Evolutionary conservation across 768 basidiomycete species (phyloP).

Genomic region (Mycena sanguinolenta): DNA sequence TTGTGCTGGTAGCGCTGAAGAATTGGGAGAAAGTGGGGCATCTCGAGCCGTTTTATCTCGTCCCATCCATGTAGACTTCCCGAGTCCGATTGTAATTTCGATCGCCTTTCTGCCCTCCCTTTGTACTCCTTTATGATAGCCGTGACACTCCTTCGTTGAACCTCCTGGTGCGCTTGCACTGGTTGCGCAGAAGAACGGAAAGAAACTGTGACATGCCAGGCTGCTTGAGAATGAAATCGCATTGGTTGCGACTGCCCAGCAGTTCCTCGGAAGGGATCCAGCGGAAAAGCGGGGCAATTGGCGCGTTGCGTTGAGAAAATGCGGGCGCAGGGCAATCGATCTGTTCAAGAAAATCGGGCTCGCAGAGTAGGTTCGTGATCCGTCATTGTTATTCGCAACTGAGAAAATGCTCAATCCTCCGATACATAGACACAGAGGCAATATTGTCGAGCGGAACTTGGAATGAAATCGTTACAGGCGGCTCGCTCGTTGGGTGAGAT

Average conservation of each 20-base stretch:
- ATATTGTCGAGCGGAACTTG: slow-evolving; percentile 97
- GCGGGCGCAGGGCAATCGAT: slow-evolving; percentile 95
- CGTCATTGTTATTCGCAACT: too few relatives aligned
- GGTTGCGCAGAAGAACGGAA: too few relatives aligned
- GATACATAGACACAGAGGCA: slow-evolving; percentile 81
- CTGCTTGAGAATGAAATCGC: slow-evolving; percentile 88
- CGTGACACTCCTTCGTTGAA: too few relatives aligned
- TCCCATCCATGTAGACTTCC: too few relatives aligned
- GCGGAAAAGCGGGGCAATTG: slow-evolving; percentile 87
- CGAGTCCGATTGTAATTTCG: too few relatives aligned
- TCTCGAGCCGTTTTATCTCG: too few relatives aligned
- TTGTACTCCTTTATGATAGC: too few relatives aligned
- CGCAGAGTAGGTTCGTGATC: slow-evolving; percentile 77
- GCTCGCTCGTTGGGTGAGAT: slow-evolving; percentile 97
- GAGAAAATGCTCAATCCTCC: slow-evolving; percentile 4
- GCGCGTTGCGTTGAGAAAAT: slow-evolving; percentile 94
- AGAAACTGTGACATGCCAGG: slow-evolving; percentile 74
- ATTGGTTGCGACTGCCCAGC: slow-evolving; percentile 84
- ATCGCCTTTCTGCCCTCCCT: too few relatives aligned
- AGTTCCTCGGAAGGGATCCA: slow-evolving; percentile 72
- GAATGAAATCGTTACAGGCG: slow-evolving; percentile 96
- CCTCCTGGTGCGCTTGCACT: too few relatives aligned
- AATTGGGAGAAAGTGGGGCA: too few relatives aligned
- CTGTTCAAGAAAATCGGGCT: slow-evolving; percentile 97
- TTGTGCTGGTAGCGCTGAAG: too few relatives aligned